A percentile compares a stretch with the other conserved stretches of the same genome.
Evolutionary conservation across 1,139 yeast genomes (phyloP).

Genomic region (Geotrichum carabidarum): DNA sequence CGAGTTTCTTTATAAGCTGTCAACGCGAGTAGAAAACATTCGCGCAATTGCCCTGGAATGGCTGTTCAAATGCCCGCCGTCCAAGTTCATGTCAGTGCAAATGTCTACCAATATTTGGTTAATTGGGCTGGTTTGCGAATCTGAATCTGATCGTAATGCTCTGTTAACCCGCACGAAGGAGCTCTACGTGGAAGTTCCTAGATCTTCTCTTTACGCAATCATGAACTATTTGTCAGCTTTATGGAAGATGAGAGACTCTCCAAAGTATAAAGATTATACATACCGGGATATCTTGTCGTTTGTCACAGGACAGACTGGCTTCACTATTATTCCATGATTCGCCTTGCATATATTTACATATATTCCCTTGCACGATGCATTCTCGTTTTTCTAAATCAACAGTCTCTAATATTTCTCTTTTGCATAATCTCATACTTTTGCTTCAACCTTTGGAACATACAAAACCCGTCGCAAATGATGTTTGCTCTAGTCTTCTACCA

Average conservation of each 20-base stretch:
- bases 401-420: too few relatives aligned
- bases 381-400: too few relatives aligned
- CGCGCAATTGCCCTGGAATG: constrained; percentile 18
- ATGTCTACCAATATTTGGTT: neutral
- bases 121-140: constrained; percentile 19
- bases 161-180: constrained; percentile 21
- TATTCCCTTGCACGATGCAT: too few relatives aligned
- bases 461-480: too few relatives aligned
- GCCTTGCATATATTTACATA: neutral
- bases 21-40: constrained; percentile 17
- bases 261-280: neutral
- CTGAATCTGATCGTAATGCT: constrained; percentile 17
- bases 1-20: constrained; percentile 18
- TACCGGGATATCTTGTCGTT: neutral
- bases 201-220: constrained; percentile 15
- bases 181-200: constrained; percentile 19
- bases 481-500: too few relatives aligned
- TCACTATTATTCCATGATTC: neutral
- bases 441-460: too few relatives aligned
- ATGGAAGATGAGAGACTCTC: constrained; percentile 22
- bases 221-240: constrained; percentile 20
- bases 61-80: constrained; percentile 21
- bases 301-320: neutral
- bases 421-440: too few relatives aligned
- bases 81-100: neutral